A percentile compares a stretch with the other conserved stretches of the same genome.
These are phyloP conservation scores for Populus trichocarpa DNA, from an alignment of 441 rosid genomes.

Conservation along the genomic window DNA sequence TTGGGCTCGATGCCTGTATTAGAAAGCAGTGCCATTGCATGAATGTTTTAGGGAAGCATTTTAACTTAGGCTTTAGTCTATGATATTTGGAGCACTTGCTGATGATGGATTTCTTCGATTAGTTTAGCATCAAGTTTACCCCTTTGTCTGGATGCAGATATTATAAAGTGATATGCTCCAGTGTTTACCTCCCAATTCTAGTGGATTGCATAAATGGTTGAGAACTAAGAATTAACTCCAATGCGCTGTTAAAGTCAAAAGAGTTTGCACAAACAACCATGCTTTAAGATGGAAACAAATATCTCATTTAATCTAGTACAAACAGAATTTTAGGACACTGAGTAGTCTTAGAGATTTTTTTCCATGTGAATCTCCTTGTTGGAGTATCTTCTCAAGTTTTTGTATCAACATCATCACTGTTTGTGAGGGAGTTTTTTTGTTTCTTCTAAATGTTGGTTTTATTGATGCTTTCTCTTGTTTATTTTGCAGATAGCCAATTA, in stretches of 20 bases:
- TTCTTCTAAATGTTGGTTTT: not conserved
- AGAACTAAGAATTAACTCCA: not conserved
- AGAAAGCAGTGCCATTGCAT: not conserved
- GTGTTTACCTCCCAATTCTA: not conserved
- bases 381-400: not conserved
- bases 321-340: not conserved
- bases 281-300: not conserved
- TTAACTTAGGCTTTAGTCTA: not conserved
- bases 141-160: not conserved
- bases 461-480: constrained; percentile 20
- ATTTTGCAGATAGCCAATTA: constrained; percentile 82
- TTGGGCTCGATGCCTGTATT: not conserved
- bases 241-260: not conserved
- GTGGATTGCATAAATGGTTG: not conserved
- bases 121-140: not conserved
- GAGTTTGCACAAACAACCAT: not conserved
- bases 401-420: not conserved
- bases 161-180: not conserved
- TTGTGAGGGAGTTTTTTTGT: constrained; percentile 1
- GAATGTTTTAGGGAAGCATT: not conserved
- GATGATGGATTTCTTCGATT: not conserved
- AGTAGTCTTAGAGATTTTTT: not conserved
- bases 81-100: not conserved
- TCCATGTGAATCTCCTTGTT: not conserved
- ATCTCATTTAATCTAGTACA: not conserved